phyloP scores from a whole-genome alignment of 2,329 filamentous ascomycete genomes.

The Fusarium buharicum region DNA sequence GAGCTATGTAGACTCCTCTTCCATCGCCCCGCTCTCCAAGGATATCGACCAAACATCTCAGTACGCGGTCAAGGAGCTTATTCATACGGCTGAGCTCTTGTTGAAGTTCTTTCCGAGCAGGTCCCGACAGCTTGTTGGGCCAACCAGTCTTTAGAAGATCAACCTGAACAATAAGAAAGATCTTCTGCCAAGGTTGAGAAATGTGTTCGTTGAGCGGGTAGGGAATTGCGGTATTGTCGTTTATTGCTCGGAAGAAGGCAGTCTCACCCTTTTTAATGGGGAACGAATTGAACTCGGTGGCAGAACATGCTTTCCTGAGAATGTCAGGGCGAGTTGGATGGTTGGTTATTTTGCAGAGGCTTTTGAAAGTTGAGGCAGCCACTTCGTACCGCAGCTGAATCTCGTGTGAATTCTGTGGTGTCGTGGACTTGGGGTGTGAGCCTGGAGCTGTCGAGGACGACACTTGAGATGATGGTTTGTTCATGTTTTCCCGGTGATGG shows the following conservation, averaged over 20 bases:
- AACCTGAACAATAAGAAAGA: conserved; percentile 78
- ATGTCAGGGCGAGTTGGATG: conserved; percentile 49
- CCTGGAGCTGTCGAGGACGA: background rate
- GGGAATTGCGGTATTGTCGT: conserved; percentile 52
- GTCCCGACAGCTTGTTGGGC: conserved; percentile 59
- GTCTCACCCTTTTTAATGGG: conserved; percentile 50
- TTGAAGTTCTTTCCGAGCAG: conserved; percentile 49
- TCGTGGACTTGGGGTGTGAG: background rate
- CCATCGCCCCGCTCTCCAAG: conserved; percentile 65
- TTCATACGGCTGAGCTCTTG: conserved; percentile 49
- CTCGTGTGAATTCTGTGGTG: conserved; percentile 33
- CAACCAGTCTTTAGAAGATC: conserved; percentile 72
- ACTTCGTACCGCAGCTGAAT: conserved; percentile 52
- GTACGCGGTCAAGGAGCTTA: conserved; percentile 47
- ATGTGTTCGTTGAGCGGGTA: conserved; percentile 56
- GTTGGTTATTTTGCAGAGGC: conserved; percentile 42
- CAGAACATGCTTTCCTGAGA: conserved; percentile 53
- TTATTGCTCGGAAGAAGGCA: conserved; percentile 53
- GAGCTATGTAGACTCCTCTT: conserved; percentile 70
- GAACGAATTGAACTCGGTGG: conserved; percentile 53
- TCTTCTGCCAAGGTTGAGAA: conserved; percentile 74
- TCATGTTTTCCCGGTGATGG: background rate
- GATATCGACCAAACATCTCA: conserved; percentile 55
- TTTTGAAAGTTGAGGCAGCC: conserved; percentile 48
- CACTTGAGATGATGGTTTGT: background rate